Conservation (phyloP, 208 protist species). For the Hexamita inflata region DNA sequence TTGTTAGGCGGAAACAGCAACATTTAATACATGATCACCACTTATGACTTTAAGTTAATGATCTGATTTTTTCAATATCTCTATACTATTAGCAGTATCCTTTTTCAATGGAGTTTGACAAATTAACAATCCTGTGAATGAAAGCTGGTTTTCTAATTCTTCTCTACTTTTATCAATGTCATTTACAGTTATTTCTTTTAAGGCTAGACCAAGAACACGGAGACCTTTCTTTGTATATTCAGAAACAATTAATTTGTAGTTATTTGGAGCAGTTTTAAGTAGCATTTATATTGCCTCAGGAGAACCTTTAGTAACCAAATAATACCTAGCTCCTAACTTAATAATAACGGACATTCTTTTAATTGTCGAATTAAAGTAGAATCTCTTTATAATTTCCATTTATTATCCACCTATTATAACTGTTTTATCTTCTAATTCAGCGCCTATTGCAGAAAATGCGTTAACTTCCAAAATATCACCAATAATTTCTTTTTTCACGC, state of each 20-base stretch:
- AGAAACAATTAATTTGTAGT: neutral
- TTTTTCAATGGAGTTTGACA: neutral
- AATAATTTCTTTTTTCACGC: neutral
- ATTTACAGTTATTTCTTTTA: neutral
- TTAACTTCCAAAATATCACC: neutral
- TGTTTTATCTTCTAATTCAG: neutral
- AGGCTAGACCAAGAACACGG: neutral
- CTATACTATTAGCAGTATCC: neutral
- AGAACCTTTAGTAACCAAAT: neutral
- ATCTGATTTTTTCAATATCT: neutral
- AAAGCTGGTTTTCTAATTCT: neutral
- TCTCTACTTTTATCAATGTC: neutral
- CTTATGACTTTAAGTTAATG: neutral
- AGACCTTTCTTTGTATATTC: neutral
- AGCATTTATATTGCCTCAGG: conserved; percentile 9
- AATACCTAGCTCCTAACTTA: neutral
- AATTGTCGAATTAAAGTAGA: neutral
- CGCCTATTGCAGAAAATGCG: neutral
- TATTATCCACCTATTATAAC: neutral
- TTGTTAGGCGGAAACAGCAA: neutral
- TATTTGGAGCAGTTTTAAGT: neutral
- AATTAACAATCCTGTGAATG: conserved; percentile 13
- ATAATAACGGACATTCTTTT: neutral
- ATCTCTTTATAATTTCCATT: neutral
- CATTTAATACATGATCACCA: conserved; percentile 19